Evolutionary conservation across 2,329 filamentous ascomycete genomes (phyloP).

Genomic region (Coniochaeta ligniaria): DNA sequence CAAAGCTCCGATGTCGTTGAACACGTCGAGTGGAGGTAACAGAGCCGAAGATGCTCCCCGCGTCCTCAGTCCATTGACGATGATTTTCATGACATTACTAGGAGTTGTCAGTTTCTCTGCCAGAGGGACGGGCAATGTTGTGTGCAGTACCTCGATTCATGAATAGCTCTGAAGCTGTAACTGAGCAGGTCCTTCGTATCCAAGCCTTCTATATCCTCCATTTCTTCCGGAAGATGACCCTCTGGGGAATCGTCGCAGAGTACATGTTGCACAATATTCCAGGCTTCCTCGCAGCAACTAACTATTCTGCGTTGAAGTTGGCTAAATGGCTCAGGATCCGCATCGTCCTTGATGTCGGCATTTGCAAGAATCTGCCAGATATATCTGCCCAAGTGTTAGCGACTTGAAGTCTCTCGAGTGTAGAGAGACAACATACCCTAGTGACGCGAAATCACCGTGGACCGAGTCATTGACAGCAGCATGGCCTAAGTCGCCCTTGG

Average conservation of each 20-base stretch:
- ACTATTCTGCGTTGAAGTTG: constrained; percentile 51
- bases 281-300: constrained; percentile 59
- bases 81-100: constrained; percentile 64
- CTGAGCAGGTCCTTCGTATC: constrained; percentile 86
- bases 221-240: constrained; percentile 70
- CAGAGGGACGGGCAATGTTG: not conserved
- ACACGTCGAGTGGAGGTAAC: constrained; percentile 44
- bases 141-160: constrained; percentile 71
- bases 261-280: constrained; percentile 66
- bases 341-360: constrained; percentile 18
- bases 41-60: constrained; percentile 39
- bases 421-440: constrained; percentile 36
- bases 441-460: constrained; percentile 62
- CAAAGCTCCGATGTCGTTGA: constrained; percentile 61
- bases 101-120: constrained; percentile 11
- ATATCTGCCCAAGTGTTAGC: constrained; percentile 27
- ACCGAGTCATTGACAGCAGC: constrained; percentile 62
- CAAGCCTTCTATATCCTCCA: constrained; percentile 63
- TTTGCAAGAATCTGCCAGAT: constrained; percentile 45
- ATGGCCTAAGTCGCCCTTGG: constrained; percentile 55
- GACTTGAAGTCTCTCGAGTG: not conserved
- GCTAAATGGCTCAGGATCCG: constrained; percentile 25
- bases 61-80: constrained; percentile 40
- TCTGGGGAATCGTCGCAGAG: constrained; percentile 94
- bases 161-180: constrained; percentile 91